These are phyloP conservation scores for Lactarius evosmus DNA, from an alignment of 768 basidiomycete genomes.

Conservation along the genomic window DNA sequence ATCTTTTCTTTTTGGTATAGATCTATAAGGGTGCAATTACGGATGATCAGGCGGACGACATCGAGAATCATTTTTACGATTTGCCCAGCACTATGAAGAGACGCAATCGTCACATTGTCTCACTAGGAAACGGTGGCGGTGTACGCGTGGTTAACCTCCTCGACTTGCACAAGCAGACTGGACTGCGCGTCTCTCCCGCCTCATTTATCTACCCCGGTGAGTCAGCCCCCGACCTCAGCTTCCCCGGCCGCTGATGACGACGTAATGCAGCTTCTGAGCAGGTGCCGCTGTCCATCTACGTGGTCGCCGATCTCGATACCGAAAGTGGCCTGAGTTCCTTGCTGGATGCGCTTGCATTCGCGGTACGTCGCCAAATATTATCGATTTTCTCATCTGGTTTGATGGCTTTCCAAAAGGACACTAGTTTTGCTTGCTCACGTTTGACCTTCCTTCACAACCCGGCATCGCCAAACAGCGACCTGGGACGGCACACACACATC, in stretches of 20 bases:
- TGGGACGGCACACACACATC: conserved; percentile 30
- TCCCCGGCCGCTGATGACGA: conserved; percentile 31
- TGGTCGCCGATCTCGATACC: conserved; percentile 78
- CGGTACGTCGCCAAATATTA: conserved; percentile 44
- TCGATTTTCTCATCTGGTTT: conserved; percentile 12
- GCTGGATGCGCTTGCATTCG: conserved; percentile 60
- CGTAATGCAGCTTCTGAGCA: conserved; percentile 22
- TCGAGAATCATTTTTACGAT: conserved; percentile 86
- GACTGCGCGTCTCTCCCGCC: conserved; percentile 41
- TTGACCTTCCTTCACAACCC: conserved; percentile 81
- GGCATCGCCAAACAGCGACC: conserved; percentile 27
- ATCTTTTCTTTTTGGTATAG: conserved; percentile 31
- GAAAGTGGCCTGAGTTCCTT: conserved; percentile 54
- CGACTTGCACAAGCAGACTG: conserved; percentile 48
- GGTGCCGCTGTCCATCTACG: conserved; percentile 50
- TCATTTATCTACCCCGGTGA: conserved; percentile 66
- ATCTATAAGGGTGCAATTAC: conserved; percentile 56
- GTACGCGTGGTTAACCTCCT: conserved; percentile 55
- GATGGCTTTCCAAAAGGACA: conserved; percentile 35
- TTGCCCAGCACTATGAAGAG: conserved; percentile 66
- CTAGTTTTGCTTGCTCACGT: conserved; percentile 47
- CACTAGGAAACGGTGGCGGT: conserved; percentile 43
- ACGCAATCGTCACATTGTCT: conserved; percentile 75
- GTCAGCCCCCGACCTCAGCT: conserved; percentile 28
- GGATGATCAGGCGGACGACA: conserved; percentile 48